phyloP scores from a whole-genome alignment of 352 stramenopile species.

The Globisporangium solare region DNA sequence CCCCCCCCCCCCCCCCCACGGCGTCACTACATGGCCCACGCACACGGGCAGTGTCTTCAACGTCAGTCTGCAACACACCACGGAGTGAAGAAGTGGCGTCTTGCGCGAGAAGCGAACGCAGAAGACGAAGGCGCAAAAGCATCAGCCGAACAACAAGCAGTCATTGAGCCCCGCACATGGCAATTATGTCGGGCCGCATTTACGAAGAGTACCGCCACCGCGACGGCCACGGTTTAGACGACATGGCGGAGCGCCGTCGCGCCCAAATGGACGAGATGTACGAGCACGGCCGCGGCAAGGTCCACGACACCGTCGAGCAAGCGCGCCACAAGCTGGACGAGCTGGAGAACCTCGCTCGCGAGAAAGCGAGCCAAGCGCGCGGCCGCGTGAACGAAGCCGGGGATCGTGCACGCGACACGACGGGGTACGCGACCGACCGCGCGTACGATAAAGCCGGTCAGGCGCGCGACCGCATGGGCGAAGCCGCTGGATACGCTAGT shows the following conservation, averaged over 20 bases:
- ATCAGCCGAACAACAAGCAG: conserved; percentile 7
- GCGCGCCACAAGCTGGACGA: no score
- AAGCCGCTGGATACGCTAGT: no score
- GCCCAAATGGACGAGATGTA: conserved; percentile 10
- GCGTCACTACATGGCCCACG: no score
- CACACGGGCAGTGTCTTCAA: neutral
- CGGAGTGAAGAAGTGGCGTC: neutral
- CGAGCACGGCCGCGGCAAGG: neutral
- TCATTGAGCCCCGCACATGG: neutral
- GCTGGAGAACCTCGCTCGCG: no score
- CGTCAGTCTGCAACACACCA: conserved; percentile 3
- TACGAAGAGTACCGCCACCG: conserved; percentile 14
- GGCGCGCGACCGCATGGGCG: no score
- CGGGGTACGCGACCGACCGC: no score
- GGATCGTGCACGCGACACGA: no score
- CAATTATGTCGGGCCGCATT: conserved; percentile 15
- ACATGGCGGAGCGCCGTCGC: conserved; percentile 5
- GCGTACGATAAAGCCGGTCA: no score
- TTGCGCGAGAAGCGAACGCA: neutral
- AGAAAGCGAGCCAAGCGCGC: no score
- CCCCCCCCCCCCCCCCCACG: no score
- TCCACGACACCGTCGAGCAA: no score
- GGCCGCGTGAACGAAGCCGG: neutral
- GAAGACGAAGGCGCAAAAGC: neutral
- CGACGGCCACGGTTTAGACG: conserved; percentile 7